A percentile compares a stretch with the other conserved stretches of the same genome.
Evolutionary conservation across 805 yeast species (phyloP).

Genomic region (Wickerhamomyces chambardii): DNA sequence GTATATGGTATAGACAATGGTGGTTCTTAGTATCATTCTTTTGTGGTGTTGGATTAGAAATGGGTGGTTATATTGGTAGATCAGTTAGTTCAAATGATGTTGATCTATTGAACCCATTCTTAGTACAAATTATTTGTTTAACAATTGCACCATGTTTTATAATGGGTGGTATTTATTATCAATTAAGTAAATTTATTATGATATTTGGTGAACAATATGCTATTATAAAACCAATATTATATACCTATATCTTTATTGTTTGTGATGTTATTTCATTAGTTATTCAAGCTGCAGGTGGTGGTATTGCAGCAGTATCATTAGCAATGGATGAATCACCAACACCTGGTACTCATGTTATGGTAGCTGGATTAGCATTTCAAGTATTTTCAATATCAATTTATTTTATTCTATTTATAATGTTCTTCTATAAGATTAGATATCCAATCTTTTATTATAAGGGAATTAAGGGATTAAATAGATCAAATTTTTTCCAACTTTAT

Average conservation of each 20-base stretch:
- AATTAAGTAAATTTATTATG: slow-evolving; percentile 58
- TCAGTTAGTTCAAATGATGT: slow-evolving; percentile 31
- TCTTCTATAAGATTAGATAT: slow-evolving; percentile 30
- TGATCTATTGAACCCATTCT: slow-evolving; percentile 32
- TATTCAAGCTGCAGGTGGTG: slow-evolving; percentile 76
- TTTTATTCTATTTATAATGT: slow-evolving; percentile 36
- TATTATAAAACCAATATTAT: slow-evolving; percentile 43
- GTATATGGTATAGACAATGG: slow-evolving; percentile 40
- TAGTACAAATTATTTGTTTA: slow-evolving; percentile 58
- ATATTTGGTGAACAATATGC: slow-evolving; percentile 51
- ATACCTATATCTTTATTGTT: slow-evolving; percentile 53
- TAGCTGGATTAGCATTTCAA: slow-evolving; percentile 74
- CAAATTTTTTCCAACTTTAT: slow-evolving; percentile 8
- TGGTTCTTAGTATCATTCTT: slow-evolving; percentile 58
- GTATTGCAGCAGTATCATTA: slow-evolving; percentile 45
- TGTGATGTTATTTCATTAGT: slow-evolving; percentile 59
- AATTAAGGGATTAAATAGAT: too few species aligned
- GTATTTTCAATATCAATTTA: slow-evolving; percentile 62
- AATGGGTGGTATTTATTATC: slow-evolving; percentile 76
- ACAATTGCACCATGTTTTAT: slow-evolving; percentile 79
- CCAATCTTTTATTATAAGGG: background rate
- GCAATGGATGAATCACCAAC: slow-evolving; percentile 19
- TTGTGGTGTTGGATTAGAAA: slow-evolving; percentile 49
- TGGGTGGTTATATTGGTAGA: slow-evolving; percentile 62
- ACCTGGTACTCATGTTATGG: slow-evolving; percentile 58